Conservation (phyloP, 768 basidiomycete species). For the Tulasnella sp. region DNA sequence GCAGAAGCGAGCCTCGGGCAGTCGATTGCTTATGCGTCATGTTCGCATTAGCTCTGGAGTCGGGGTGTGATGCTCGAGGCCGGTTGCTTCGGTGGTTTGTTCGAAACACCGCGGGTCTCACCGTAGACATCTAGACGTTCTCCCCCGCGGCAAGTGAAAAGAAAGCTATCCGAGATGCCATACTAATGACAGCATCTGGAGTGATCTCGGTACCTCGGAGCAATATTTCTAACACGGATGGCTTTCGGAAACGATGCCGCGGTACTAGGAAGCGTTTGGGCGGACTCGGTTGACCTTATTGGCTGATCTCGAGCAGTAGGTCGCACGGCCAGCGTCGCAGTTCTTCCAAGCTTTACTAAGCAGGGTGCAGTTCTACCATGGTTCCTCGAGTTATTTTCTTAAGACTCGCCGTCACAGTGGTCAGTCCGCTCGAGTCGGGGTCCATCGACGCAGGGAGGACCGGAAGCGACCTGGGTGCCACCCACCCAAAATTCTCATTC, state of each 20-base stretch:
- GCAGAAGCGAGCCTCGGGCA: too few relatives aligned
- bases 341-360: not conserved
- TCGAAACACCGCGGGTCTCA: too few relatives aligned
- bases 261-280: not conserved
- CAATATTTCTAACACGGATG: not conserved
- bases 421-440: not conserved
- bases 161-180: not conserved
- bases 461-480: too few relatives aligned
- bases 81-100: too few relatives aligned
- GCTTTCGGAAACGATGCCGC: not conserved
- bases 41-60: too few relatives aligned
- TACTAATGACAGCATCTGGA: not conserved
- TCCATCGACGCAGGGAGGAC: too few relatives aligned
- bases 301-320: not conserved
- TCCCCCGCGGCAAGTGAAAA: not conserved
- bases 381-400: not conserved
- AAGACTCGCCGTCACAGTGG: not conserved
- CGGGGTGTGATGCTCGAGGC: too few relatives aligned
- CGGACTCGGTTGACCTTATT: not conserved
- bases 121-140: not conserved
- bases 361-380: not conserved
- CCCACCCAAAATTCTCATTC: too few relatives aligned
- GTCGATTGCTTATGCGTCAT: too few relatives aligned
- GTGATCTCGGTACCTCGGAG: not conserved
- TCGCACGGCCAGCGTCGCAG: not conserved